Conservation (phyloP, 257 asterid species). For the Solanum ahanhuiri region DNA sequence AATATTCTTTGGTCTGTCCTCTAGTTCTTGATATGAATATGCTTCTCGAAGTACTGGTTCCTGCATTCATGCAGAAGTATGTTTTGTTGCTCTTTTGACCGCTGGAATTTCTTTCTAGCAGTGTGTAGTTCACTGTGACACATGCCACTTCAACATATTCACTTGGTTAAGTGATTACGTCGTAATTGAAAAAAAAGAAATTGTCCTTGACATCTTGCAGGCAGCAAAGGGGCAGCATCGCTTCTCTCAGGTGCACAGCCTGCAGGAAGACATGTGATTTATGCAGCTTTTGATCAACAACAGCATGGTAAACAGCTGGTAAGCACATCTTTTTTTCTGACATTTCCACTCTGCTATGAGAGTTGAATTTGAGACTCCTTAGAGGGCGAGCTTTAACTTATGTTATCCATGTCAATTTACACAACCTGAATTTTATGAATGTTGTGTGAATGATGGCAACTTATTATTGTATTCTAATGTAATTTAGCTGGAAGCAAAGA, state of each 20-base stretch:
- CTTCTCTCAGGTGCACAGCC: constrained; percentile 57
- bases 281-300: constrained; percentile 83
- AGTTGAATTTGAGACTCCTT: background rate
- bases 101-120: background rate
- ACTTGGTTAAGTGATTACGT: background rate
- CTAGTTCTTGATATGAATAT: background rate
- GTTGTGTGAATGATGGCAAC: background rate
- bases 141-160: background rate
- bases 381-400: background rate
- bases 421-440: background rate
- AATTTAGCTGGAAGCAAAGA: background rate
- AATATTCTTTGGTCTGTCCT: background rate
- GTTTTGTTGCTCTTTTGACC: background rate
- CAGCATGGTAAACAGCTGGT: constrained; percentile 83
- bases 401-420: background rate
- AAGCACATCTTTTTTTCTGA: constrained; percentile 12
- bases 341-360: background rate
- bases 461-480: background rate
- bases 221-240: constrained; percentile 61
- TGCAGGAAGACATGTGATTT: constrained; percentile 58
- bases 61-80: background rate
- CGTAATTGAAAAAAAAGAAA: too few relatives aligned
- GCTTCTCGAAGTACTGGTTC: background rate
- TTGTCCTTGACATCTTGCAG: constrained; percentile 19
- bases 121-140: background rate